Percentiles rank a stretch among this genome's conserved stretches.
These are phyloP conservation scores for Nitzschia sp. DNA, from an alignment of 108 stramenopile species.

Conservation along the genomic window DNA sequence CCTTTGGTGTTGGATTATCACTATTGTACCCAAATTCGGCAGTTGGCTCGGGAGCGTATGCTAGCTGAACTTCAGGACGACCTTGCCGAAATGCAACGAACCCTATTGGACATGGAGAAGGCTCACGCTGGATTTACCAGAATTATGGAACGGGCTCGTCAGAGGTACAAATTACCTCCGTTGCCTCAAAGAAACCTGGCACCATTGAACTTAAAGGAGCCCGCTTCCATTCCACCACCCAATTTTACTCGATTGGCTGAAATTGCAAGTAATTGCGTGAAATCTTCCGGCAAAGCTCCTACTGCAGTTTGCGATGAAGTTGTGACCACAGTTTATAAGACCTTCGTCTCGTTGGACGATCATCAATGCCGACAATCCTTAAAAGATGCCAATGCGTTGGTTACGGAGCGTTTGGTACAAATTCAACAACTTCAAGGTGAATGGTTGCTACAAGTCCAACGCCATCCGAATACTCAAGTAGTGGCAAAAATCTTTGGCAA, in stretches of 20 bases:
- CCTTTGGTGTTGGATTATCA: conserved; percentile 14
- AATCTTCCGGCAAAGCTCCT: background rate
- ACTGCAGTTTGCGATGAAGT: background rate
- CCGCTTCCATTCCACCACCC: conserved; percentile 1
- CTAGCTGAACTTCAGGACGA: background rate
- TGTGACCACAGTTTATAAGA: conserved; percentile 16
- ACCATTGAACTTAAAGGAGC: background rate
- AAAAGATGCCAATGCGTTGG: conserved; percentile 8
- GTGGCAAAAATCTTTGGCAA: conserved; percentile 6
- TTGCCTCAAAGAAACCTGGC: background rate
- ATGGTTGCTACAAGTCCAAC: background rate
- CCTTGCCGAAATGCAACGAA: conserved; percentile 4
- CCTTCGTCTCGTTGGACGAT: conserved; percentile 10
- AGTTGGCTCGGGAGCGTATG: conserved; percentile 2
- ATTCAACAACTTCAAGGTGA: conserved; percentile 2
- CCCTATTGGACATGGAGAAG: background rate
- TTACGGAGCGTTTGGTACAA: conserved; percentile 9
- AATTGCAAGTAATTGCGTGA: background rate
- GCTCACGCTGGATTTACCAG: background rate
- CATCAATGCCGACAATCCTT: conserved; percentile 2
- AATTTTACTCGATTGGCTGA: background rate
- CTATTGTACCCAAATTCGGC: conserved; percentile 11
- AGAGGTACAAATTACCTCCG: background rate
- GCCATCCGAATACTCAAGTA: conserved; percentile 4
- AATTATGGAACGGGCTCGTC: background rate